phyloP scores from a whole-genome alignment of 2,329 filamentous ascomycete genomes.

The Colletotrichum zoysiae region DNA sequence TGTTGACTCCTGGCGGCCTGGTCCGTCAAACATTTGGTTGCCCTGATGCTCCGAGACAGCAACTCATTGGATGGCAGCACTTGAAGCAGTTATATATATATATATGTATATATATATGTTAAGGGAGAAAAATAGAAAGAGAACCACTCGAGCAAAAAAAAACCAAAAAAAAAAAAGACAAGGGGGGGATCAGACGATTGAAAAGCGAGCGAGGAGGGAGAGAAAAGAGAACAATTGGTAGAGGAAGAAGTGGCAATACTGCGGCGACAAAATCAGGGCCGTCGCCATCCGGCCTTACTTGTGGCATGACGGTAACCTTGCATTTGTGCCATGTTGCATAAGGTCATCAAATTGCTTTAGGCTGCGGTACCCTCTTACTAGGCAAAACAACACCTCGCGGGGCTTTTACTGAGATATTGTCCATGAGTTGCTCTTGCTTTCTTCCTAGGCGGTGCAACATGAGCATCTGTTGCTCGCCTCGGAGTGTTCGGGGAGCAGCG shows the following conservation, averaged over 20 bases:
- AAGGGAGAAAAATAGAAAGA: neutral
- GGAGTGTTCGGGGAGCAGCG: neutral
- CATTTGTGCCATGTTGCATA: slow-evolving; percentile 10
- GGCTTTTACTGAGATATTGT: neutral
- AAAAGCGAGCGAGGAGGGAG: too few species aligned
- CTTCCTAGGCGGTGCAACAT: slow-evolving; percentile 9
- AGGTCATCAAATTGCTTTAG: slow-evolving; percentile 10
- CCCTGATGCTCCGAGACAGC: neutral
- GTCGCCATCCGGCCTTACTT: neutral
- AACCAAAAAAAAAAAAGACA: too few species aligned
- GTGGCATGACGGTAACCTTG: slow-evolving; percentile 7
- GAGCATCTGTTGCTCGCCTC: slow-evolving; percentile 15
- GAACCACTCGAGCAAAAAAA: neutral
- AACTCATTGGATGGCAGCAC: slow-evolving; percentile 17
- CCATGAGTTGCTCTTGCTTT: neutral
- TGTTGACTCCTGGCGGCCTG: slow-evolving; percentile 18
- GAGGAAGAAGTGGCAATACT: neutral
- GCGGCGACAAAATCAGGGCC: slow-evolving; percentile 2
- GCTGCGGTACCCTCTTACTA: neutral
- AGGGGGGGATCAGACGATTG: too few species aligned
- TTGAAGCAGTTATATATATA: neutral
- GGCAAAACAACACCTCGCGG: neutral
- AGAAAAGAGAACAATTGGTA: neutral
- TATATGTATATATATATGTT: too few species aligned
- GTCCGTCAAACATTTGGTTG: slow-evolving; percentile 8